A percentile compares a stretch with the other conserved stretches of the same genome.
These are phyloP conservation scores for Macrophomina phaseolina DNA, from an alignment of 2,329 filamentous ascomycete genomes.

Conservation along the genomic window DNA sequence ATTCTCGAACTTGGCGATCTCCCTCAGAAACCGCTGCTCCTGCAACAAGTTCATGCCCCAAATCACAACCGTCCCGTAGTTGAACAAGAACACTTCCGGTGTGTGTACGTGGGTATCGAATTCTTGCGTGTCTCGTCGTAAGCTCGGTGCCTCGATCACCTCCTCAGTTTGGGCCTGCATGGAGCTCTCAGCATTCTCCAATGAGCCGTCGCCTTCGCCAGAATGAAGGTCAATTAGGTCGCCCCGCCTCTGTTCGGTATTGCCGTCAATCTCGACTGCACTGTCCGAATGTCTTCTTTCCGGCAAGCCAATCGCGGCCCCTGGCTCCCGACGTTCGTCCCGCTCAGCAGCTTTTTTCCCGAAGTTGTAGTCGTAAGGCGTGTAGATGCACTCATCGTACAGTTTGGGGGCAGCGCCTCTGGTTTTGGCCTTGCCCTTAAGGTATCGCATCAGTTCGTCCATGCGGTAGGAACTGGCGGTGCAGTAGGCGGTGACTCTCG, in stretches of 20 bases:
- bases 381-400: constrained; percentile 98
- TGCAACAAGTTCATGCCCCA: constrained; percentile 96
- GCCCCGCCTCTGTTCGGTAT: constrained; percentile 61
- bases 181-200: constrained; percentile 37
- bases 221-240: constrained; percentile 68
- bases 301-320: constrained; percentile 45
- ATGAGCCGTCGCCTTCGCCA: constrained; percentile 39
- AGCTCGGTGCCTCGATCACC: constrained; percentile 30
- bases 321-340: background rate
- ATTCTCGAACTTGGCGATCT: constrained; percentile 90
- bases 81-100: constrained; percentile 93
- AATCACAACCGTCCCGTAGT: constrained; percentile 96
- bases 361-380: constrained; percentile 82
- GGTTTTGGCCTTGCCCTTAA: constrained; percentile 81
- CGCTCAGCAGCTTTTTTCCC: constrained; percentile 5
- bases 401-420: constrained; percentile 85
- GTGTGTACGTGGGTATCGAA: constrained; percentile 90
- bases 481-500: constrained; percentile 94
- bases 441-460: constrained; percentile 85
- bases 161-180: constrained; percentile 33
- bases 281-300: constrained; percentile 78
- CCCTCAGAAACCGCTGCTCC: constrained; percentile 88
- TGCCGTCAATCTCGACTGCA: constrained; percentile 69
- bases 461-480: constrained; percentile 91
- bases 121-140: constrained; percentile 56